Conservation (phyloP, 2,329 filamentous ascomycete species). For the Diaporthe helianthi region DNA sequence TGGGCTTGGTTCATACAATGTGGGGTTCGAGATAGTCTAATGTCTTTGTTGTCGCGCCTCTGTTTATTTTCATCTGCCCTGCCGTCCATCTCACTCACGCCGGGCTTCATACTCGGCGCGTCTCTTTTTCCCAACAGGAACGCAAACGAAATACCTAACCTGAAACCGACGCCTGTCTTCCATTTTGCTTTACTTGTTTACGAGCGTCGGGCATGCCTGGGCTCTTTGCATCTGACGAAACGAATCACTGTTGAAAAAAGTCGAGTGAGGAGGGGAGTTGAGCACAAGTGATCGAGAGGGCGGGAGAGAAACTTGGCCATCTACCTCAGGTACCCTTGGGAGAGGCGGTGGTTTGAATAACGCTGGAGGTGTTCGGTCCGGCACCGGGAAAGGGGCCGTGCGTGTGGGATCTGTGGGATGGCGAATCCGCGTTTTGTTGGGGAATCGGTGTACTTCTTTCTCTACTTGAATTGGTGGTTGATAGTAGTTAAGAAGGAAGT, state of each 20-base stretch:
- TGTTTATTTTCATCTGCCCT: conserved; percentile 18
- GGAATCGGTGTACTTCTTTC: conserved; percentile 22
- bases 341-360: neutral
- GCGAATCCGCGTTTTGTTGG: conserved; percentile 25
- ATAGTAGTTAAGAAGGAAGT: conserved; percentile 22
- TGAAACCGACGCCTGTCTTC: conserved; percentile 11
- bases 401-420: neutral
- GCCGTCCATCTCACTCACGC: conserved; percentile 19
- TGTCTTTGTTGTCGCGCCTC: conserved; percentile 23
- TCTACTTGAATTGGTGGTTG: conserved; percentile 18
- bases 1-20: conserved; percentile 32
- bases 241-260: conserved; percentile 25
- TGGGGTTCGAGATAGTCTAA: conserved; percentile 32
- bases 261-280: neutral
- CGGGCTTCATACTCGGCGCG: conserved; percentile 6
- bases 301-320: neutral
- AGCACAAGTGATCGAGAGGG: conserved; percentile 6
- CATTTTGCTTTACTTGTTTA: conserved; percentile 14
- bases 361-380: conserved; percentile 9
- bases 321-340: neutral
- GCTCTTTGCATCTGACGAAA: conserved; percentile 23
- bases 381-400: neutral
- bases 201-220: conserved; percentile 20
- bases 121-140: conserved; percentile 13
- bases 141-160: conserved; percentile 25